phyloP scores from a whole-genome alignment of 192 early-diverging fungal species.

The Umbelopsis isabellina region DNA sequence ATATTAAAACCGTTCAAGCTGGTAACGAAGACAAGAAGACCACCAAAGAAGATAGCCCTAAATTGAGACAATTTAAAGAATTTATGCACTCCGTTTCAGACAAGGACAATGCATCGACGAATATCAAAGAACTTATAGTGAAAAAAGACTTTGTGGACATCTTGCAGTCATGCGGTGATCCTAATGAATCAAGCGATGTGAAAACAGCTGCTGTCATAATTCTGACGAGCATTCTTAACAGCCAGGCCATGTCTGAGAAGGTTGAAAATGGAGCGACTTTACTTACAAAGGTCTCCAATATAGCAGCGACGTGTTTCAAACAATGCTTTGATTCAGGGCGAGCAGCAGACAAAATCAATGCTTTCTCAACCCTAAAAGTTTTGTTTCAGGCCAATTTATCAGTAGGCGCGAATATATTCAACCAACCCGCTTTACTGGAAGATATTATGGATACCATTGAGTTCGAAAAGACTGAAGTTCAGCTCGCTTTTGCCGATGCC shows the following conservation, averaged over 20 bases:
- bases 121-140: constrained; percentile 29
- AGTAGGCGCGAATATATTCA: constrained; percentile 62
- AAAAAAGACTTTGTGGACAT: constrained; percentile 30
- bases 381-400: constrained; percentile 70
- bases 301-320: constrained; percentile 31
- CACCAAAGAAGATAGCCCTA: constrained; percentile 24
- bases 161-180: constrained; percentile 30
- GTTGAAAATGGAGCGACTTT: background rate
- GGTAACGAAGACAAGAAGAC: background rate
- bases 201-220: constrained; percentile 32
- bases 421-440: constrained; percentile 63
- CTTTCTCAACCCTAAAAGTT: constrained; percentile 54
- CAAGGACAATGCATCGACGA: background rate
- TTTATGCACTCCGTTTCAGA: constrained; percentile 16
- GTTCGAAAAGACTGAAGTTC: constrained; percentile 67
- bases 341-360: constrained; percentile 39
- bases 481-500: constrained; percentile 64
- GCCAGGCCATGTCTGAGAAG: constrained; percentile 3
- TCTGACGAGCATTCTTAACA: constrained; percentile 33
- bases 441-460: constrained; percentile 83
- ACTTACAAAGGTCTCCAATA: constrained; percentile 26
- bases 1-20: background rate
- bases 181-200: constrained; percentile 18
- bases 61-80: background rate
- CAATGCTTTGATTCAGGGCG: constrained; percentile 42